These are phyloP conservation scores for Solanum rostratum DNA, from an alignment of 257 asterid species.

Conservation along the genomic window DNA sequence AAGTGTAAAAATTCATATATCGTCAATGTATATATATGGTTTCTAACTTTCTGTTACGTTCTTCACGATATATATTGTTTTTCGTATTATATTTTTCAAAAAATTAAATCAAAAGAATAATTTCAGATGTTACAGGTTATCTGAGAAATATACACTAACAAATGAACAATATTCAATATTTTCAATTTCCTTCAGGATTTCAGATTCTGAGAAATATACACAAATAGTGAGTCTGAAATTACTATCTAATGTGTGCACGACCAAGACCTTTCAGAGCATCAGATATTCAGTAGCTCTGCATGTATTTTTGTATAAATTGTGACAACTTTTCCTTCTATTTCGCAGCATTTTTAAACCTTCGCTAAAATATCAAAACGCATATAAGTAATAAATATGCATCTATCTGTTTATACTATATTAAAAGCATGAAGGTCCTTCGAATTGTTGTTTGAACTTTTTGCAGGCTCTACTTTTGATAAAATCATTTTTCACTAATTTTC, in stretches of 20 bases:
- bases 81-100: background rate
- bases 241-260: background rate
- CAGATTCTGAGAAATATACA: background rate
- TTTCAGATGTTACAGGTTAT: background rate
- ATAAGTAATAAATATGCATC: no score
- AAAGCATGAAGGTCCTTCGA: no score
- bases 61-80: background rate
- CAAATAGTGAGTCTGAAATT: background rate
- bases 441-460: no score
- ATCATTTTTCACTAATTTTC: no score
- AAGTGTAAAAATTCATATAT: background rate
- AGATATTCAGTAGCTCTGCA: background rate
- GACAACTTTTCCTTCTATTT: no score
- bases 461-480: no score
- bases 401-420: no score
- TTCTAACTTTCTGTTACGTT: no score
- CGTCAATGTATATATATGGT: background rate
- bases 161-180: no score
- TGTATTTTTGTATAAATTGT: background rate
- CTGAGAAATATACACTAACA: background rate
- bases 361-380: background rate
- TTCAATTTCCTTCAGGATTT: no score
- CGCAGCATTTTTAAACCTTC: background rate
- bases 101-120: background rate
- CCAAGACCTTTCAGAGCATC: background rate